phyloP scores from a whole-genome alignment of 768 basidiomycete genomes.

The Steccherinum ochraceum region DNA sequence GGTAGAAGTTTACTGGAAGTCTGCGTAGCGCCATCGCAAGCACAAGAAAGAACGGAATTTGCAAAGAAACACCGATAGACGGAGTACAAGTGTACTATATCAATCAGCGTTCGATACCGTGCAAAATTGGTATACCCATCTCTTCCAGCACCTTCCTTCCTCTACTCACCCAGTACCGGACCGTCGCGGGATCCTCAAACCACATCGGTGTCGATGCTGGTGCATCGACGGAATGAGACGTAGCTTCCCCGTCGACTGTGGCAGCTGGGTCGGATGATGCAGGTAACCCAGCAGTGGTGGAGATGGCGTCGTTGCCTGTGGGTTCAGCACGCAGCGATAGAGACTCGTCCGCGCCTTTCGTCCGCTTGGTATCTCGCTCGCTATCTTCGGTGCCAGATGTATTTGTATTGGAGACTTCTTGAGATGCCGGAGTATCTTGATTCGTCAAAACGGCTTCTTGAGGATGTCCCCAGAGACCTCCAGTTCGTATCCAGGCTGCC shows the following conservation, averaged over 20 bases:
- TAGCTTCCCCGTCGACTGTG: neutral
- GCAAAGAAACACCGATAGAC: too few relatives aligned
- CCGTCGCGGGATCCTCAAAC: slow-evolving; percentile 41
- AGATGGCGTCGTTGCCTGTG: neutral
- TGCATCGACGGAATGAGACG: neutral
- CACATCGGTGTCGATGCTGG: slow-evolving; percentile 29
- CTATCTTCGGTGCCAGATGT: neutral
- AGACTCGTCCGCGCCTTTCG: neutral
- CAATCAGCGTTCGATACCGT: slow-evolving; percentile 31
- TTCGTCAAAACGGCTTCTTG: neutral
- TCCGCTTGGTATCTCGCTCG: neutral
- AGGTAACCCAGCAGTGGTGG: neutral
- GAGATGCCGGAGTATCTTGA: neutral
- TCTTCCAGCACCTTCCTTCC: slow-evolving; percentile 44
- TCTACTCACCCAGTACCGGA: slow-evolving; percentile 44
- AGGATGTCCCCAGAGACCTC: slow-evolving; percentile 37
- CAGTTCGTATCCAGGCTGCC: slow-evolving; percentile 57
- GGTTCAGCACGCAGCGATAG: neutral
- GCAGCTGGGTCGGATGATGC: neutral
- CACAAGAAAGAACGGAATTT: too few relatives aligned
- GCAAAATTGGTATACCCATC: slow-evolving; percentile 39
- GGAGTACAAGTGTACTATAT: neutral
- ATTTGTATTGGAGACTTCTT: neutral
- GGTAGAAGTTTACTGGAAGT: too few relatives aligned
- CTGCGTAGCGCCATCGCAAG: too few relatives aligned